Evolutionary conservation across 2,329 filamentous ascomycete genomes (phyloP), one percentile per base, ranked within the genome.

Genomic region (Colletotrichum sidae): DNA sequence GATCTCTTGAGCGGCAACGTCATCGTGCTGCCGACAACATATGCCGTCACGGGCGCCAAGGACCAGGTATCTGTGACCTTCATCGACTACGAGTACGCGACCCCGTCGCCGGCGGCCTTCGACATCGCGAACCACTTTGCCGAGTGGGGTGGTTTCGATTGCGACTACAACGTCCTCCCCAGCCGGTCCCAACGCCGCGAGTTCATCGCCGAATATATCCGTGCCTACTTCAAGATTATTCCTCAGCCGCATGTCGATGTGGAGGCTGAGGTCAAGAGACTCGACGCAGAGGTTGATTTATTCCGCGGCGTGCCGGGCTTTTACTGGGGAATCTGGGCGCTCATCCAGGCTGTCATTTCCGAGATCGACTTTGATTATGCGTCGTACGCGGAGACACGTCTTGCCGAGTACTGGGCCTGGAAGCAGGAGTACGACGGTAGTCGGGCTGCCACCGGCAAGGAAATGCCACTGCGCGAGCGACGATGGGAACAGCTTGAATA

Each of bases 61-160:
- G 76, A 77, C 39, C 75, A 83, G 33, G 82, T 86, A 53, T 84
- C 80, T 3, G 90, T 95, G 60, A 88, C 87, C 74, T 98, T 99
- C 79, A 99, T 99, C 77, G 96, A 99, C 80, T 99, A 98, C 82
- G 96, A 99, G 78, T 99, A 99, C 78, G 94, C 94, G 12, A 96
- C 93, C 5, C 94, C 96, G 2, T 95, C 94, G 1, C 95, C 95
- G 2, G 94, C 94, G 4, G 94, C 95, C 2, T 99, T 99, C 79
- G 96, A 99, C 77, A 90, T 99, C 71, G 91, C 95, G 55, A 99
- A 99, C 80, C 96, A 99, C 83, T 97, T 99, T 76, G 94, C 96
- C 52, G 96, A 99, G 80, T 99, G 96, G 95, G 94, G 91, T 66
- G 96, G 96, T 62, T 97, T 97, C 74, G 93, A 97, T 72, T 99